Conservation (phyloP, 2,329 filamentous ascomycete species). For the Phialophora chinensis region DNA sequence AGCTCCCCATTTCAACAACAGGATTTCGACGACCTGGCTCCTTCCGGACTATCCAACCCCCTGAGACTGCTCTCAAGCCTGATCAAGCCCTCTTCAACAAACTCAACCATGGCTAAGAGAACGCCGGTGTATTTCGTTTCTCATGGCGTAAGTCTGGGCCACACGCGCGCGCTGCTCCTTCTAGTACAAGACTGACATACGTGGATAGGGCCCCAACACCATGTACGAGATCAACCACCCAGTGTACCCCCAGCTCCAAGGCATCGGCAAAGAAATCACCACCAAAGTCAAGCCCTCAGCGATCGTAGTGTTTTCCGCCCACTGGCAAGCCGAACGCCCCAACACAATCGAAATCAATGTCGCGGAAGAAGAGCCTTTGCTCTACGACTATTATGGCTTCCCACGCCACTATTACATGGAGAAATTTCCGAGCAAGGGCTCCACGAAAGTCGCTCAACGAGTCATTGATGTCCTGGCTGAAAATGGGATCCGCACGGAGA, state of each 20-base stretch:
- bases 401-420: slow-evolving; percentile 72
- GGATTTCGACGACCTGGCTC: slow-evolving; percentile 15
- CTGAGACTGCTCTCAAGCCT: slow-evolving; percentile 6
- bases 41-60: slow-evolving; percentile 1
- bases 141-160: slow-evolving; percentile 48
- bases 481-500: slow-evolving; percentile 65
- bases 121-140: slow-evolving; percentile 62
- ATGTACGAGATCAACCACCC: slow-evolving; percentile 73
- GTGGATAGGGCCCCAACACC: slow-evolving; percentile 58
- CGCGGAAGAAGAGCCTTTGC: slow-evolving; percentile 67
- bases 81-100: background rate
- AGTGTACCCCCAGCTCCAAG: slow-evolving; percentile 67
- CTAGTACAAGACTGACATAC: background rate
- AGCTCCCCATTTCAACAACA: background rate
- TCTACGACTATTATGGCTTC: slow-evolving; percentile 79
- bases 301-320: slow-evolving; percentile 76
- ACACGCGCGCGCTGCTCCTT: slow-evolving; percentile 27
- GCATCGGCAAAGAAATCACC: slow-evolving; percentile 73
- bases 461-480: slow-evolving; percentile 62
- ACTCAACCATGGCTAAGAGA: slow-evolving; percentile 40
- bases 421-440: slow-evolving; percentile 69
- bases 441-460: slow-evolving; percentile 63
- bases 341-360: slow-evolving; percentile 69
- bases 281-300: slow-evolving; percentile 72
- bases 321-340: slow-evolving; percentile 67